Conservation (phyloP, 257 asterid genomes). For the Solanum stenotomum region DNA sequence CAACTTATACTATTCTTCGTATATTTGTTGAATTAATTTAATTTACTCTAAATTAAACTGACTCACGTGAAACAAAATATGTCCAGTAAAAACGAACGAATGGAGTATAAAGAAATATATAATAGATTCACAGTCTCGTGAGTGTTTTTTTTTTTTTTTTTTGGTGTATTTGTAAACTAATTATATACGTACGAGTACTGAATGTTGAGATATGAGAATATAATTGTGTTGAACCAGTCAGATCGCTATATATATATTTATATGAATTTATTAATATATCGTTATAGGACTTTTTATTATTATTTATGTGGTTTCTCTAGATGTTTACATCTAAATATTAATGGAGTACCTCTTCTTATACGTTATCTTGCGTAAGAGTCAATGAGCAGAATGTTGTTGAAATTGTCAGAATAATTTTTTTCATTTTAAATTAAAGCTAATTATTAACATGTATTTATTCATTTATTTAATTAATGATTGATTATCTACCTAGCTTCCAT, state of each 20-base stretch:
- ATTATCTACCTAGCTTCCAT: not conserved
- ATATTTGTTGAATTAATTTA: too few species aligned
- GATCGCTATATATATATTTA: too few species aligned
- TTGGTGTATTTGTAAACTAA: not conserved
- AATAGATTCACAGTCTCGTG: not conserved
- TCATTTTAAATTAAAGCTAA: not conserved
- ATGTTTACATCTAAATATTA: not conserved
- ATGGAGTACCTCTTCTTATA: not conserved
- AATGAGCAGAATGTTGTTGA: constrained; percentile 1
- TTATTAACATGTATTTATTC: not conserved
- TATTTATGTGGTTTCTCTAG: not conserved
- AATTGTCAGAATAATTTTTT: not conserved
- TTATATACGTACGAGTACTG: not conserved
- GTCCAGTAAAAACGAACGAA: not conserved
- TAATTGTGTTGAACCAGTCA: not conserved
- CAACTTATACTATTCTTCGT: too few species aligned
- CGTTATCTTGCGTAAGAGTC: not conserved
- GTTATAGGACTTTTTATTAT: not conserved
- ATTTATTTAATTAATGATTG: not conserved
- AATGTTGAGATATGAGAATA: not conserved
- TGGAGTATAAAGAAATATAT: not conserved
- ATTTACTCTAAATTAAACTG: too few species aligned
- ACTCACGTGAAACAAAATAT: too few species aligned
- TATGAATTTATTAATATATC: not conserved
- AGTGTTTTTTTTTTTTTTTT: not conserved